phyloP scores from a whole-genome alignment of 1,284 basidiomycete genomes.

The Singerocomus inundabilis region DNA sequence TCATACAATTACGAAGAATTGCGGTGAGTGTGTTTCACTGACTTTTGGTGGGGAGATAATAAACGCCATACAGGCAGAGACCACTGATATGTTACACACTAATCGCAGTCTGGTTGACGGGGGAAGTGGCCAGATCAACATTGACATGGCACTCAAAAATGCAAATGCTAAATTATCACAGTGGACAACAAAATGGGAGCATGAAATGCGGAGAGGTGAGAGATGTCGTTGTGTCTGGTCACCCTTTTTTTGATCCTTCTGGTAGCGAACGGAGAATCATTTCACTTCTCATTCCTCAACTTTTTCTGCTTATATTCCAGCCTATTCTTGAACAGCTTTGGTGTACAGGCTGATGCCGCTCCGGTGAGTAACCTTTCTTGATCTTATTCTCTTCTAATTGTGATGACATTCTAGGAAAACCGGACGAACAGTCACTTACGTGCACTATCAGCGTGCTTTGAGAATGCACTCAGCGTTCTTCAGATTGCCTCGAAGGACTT shows the following conservation, averaged over 20 bases:
- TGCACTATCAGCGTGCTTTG: constrained; percentile 68
- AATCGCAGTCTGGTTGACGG: constrained; percentile 46
- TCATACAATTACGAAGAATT: constrained; percentile 71
- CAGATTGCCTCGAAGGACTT: constrained; percentile 72
- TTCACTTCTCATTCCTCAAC: constrained; percentile 69
- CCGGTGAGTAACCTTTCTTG: constrained; percentile 41
- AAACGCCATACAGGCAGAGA: constrained; percentile 53
- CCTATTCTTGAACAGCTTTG: constrained; percentile 79
- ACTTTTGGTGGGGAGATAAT: constrained; percentile 8
- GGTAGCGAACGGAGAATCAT: constrained; percentile 61
- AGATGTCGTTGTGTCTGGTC: background rate
- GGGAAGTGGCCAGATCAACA: constrained; percentile 60
- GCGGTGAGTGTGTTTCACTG: constrained; percentile 48
- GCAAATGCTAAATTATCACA: constrained; percentile 68
- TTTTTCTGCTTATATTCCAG: constrained; percentile 75
- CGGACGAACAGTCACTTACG: constrained; percentile 59
- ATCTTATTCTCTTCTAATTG: constrained; percentile 1
- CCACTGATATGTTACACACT: constrained; percentile 68
- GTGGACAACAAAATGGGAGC: constrained; percentile 68
- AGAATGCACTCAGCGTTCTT: constrained; percentile 66
- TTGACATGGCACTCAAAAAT: constrained; percentile 64
- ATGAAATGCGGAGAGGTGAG: constrained; percentile 67
- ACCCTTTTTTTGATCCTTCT: constrained; percentile 10
- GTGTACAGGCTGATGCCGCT: constrained; percentile 59
- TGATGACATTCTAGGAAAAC: constrained; percentile 34